Percentiles rank a stretch among this genome's conserved stretches.
Evolutionary conservation across 225 moss, liverwort and hornwort genomes (phyloP).

Genomic region (Marchantia paleacea): DNA sequence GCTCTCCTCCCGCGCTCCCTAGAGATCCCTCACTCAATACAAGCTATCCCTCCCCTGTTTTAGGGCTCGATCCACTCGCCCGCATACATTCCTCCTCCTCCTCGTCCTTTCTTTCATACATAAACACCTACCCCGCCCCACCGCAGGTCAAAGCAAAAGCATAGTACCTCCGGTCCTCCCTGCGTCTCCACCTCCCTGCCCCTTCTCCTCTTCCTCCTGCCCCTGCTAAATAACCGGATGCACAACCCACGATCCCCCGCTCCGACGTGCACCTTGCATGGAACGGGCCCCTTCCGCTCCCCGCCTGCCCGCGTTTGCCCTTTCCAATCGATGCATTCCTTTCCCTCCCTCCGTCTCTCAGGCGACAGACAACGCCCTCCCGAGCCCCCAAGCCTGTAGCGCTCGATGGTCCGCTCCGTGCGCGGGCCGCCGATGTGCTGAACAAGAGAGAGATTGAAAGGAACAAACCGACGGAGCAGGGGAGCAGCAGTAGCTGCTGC

Average conservation of each 20-base stretch:
- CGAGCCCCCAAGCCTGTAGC: no score
- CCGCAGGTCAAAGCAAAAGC: background rate
- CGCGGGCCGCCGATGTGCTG: no score
- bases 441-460: no score
- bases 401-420: no score
- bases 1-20: background rate
- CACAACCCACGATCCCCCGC: constrained; percentile 1
- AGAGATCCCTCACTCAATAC: background rate
- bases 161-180: background rate
- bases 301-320: no score
- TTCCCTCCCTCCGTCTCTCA: no score
- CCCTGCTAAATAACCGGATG: background rate
- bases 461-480: no score
- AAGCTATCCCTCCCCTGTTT: background rate
- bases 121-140: background rate
- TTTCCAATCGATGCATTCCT: no score
- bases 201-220: background rate
- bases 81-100: background rate
- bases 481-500: no score
- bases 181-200: background rate
- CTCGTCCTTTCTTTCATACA: background rate
- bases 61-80: constrained; percentile 2
- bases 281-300: background rate
- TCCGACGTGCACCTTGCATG: constrained; percentile 10
- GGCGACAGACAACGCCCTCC: no score